Base-by-base conservation (phyloP, 352 stramenopile species). In the Phytophthora sojae region DNA sequence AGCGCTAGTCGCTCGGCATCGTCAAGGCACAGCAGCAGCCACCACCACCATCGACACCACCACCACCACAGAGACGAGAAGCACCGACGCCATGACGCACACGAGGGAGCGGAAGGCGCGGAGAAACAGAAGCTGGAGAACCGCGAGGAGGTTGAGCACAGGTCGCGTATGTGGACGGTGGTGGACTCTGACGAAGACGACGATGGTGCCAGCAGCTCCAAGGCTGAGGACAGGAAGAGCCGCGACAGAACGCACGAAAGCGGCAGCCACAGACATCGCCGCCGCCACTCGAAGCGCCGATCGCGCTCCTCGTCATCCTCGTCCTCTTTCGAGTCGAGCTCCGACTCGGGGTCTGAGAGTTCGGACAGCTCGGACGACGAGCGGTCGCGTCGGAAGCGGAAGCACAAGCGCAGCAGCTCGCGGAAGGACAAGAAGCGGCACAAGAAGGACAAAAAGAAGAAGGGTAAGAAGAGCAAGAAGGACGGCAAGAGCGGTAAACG, bases 151-250 rank as follows among this genome's bases (percentile, higher is more conserved):
- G 75, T 81, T n/a, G 66, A 50, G 54, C 66, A 80, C 44, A 59
- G 78, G 9, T 80, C 78, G 58, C 72, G 76, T 7, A 86, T 86
- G 72, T 83, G 76, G 75, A 82, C 73, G 49, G 75, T 80, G 25
- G 78, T 83, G 52, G 65, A 83, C 66, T 83, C 76, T n/a, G 72
- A 83, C 29, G 21, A 44, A 7, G 72, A 83, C 29, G n/a, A 44
- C 12, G 15, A 42, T 3, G 35, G 15, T 9, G 35, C 1, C 9
- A 68, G 45, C 25, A 69, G 55, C 26, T 3, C 19, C 0, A 71
- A 69, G n/a, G 25, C 15, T 17, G 26, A 55, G 23, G 23, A 50
- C 2, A 62, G 19, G 37, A 66, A 50, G 47, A 59, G 17, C 35
- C 67, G 32, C 19, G 21, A 64, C 15, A 57, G n/a, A 8, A 52